Evolutionary conservation across 1,284 basidiomycete genomes (phyloP).

Genomic region (Chondrostereum purpureum): DNA sequence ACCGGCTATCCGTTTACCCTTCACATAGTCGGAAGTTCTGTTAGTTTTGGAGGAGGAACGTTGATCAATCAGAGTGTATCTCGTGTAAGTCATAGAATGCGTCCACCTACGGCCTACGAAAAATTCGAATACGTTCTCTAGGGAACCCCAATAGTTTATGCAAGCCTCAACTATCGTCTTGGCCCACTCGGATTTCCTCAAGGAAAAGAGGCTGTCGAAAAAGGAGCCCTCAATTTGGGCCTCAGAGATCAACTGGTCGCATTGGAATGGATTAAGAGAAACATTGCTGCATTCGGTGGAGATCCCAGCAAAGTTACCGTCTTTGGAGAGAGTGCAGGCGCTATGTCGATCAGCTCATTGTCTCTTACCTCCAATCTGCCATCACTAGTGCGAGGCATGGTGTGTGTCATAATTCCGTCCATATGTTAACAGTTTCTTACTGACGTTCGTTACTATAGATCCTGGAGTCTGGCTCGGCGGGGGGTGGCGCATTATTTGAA

Average conservation of each 20-base stretch:
- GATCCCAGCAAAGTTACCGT: slow-evolving; percentile 36
- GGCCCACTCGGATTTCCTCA: slow-evolving; percentile 36
- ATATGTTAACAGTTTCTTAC: not conserved
- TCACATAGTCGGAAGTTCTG: not conserved
- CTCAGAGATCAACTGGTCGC: slow-evolving; percentile 36
- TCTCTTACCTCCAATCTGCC: slow-evolving; percentile 20
- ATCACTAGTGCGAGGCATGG: slow-evolving; percentile 22
- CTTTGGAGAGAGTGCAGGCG: slow-evolving; percentile 35
- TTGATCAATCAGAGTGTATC: slow-evolving; percentile 14
- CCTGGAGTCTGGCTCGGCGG: not conserved
- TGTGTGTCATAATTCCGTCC: slow-evolving; percentile 12
- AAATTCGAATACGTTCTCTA: slow-evolving; percentile 7
- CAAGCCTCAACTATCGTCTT: slow-evolving; percentile 37
- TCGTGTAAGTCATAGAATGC: not conserved
- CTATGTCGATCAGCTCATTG: slow-evolving; percentile 23
- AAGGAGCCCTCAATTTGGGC: slow-evolving; percentile 36
- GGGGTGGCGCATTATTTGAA: not conserved
- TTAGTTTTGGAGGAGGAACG: not conserved
- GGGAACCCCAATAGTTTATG: slow-evolving; percentile 35
- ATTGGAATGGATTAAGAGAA: slow-evolving; percentile 35
- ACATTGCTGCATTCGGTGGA: slow-evolving; percentile 34
- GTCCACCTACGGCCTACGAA: not conserved
- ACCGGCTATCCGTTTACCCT: not conserved
- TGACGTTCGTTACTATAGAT: not conserved
- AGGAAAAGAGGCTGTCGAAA: slow-evolving; percentile 29